These are phyloP conservation scores for Botrytis squamosa DNA, from an alignment of 2,329 filamentous ascomycete genomes.

Conservation along the genomic window DNA sequence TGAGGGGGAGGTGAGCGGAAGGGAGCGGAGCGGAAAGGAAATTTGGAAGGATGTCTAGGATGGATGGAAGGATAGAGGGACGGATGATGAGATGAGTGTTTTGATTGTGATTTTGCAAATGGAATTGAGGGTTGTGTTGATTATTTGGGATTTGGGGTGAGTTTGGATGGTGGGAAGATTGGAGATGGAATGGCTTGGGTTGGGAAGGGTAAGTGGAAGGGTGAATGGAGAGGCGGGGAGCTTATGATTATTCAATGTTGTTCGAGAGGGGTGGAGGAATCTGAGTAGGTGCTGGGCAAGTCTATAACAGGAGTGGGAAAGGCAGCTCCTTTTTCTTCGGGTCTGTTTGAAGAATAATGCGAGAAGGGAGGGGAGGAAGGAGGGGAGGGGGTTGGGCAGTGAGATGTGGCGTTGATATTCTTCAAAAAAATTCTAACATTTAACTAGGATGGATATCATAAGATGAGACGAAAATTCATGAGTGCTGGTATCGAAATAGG, in stretches of 20 bases:
- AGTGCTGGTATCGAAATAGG: neutral
- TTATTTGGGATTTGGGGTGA: neutral
- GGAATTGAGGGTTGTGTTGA: neutral
- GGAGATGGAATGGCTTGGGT: neutral
- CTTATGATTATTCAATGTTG: too few species aligned
- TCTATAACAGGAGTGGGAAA: too few species aligned
- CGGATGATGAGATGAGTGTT: neutral
- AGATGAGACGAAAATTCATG: neutral
- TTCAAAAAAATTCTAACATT: too few species aligned
- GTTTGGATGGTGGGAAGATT: neutral
- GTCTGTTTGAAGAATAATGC: too few species aligned
- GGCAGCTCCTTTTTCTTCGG: too few species aligned
- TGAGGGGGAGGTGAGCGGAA: neutral
- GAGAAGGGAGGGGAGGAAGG: too few species aligned
- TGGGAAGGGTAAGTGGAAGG: neutral
- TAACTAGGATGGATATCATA: too few species aligned
- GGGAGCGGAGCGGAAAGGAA: neutral
- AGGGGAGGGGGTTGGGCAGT: fast-evolving
- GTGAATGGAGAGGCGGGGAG: too few species aligned
- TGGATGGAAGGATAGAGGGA: neutral
- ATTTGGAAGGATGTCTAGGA: neutral
- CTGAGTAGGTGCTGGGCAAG: too few species aligned
- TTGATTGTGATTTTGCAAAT: neutral
- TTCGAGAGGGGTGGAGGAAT: too few species aligned
- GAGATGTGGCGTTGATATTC: neutral